Evolutionary conservation across 257 asterid genomes (phyloP).

Genomic region (Thymus quinquecostatus): DNA sequence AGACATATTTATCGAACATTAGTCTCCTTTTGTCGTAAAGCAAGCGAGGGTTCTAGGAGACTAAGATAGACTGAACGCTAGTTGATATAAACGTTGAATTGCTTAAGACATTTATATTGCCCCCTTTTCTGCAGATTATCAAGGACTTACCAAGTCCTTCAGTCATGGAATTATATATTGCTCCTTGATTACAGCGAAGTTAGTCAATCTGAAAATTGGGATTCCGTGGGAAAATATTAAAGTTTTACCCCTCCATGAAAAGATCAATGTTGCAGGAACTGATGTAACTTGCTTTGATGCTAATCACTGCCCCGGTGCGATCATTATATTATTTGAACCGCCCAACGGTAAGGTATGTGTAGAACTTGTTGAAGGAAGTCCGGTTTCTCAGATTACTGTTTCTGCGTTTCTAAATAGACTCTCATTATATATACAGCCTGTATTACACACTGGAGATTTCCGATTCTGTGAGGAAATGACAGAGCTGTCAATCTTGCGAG

Average conservation of each 20-base stretch:
- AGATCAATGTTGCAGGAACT: slow-evolving; percentile 71
- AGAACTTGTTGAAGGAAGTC: slow-evolving; percentile 22
- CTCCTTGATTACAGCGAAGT: slow-evolving; percentile 83
- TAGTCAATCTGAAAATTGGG: slow-evolving; percentile 81
- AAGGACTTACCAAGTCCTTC: slow-evolving; percentile 90
- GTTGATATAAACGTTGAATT: background rate
- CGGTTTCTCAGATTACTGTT: background rate
- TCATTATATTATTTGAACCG: slow-evolving; percentile 85
- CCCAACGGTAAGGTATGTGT: slow-evolving; percentile 78
- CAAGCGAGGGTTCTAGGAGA: background rate
- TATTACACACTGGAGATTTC: slow-evolving; percentile 94
- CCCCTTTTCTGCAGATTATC: slow-evolving; percentile 76
- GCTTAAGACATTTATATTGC: slow-evolving; percentile 13
- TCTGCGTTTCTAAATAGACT: slow-evolving; percentile 24
- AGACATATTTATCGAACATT: background rate
- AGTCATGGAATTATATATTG: slow-evolving; percentile 86
- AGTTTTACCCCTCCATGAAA: slow-evolving; percentile 84
- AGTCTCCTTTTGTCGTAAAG: background rate
- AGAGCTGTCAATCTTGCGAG: slow-evolving; percentile 51
- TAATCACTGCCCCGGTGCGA: slow-evolving; percentile 97
- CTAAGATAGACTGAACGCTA: background rate
- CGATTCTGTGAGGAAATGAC: slow-evolving; percentile 79
- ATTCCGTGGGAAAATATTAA: slow-evolving; percentile 72
- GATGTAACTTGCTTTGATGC: slow-evolving; percentile 89
- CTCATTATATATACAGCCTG: slow-evolving; percentile 56